Base-by-base conservation (phyloP, 2,329 filamentous ascomycete species). In the Zopfia rhizophila region DNA sequence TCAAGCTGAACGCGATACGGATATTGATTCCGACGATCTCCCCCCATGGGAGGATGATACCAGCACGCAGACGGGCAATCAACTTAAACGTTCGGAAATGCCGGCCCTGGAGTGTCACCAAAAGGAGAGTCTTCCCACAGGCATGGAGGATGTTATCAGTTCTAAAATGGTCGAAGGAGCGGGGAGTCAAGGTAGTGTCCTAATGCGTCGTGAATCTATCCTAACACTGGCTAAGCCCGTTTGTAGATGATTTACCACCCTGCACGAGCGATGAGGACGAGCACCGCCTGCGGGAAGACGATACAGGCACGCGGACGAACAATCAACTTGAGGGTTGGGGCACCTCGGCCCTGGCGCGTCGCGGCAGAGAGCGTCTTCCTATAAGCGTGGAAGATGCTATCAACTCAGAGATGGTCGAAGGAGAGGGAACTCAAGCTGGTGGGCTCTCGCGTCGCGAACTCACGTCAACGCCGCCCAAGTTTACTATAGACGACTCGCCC, bases 1-100 rank as follows among this genome's bases (percentile, higher is more conserved):
- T 27, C 32, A 56, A 25, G 10, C 38, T n/a, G 24, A 28, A 19
- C 27, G 10, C 42, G 46, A 52, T 36, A 39, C 31, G 25, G 38
- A 35, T 29, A 43, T 35, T 31, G 22, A 37, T 24, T n/a, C n/a
- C n/a, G n/a, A n/a, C n/a, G n/a, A n/a, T n/a, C n/a, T n/a, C n/a
- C n/a, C n/a, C n/a, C n/a, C n/a, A n/a, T n/a, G n/a, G n/a, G 39
- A 33, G 28, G 48, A 50, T 31, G 37, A 53, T 43, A 24, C 36
- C 38, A 45, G 35, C 27, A 23, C 24, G 33, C 30, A 53, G 22
- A 45, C 30, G 32, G 12, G 31, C 30, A 25, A 45, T 38, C 24
- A 30, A 25, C 33, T 29, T 49, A n/a, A 53, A 45, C 38, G 21
- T 21, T 43, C 37, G n/a, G 30, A 37, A 33, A 31, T 42, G 17